Base-by-base conservation (phyloP, 352 stramenopile genomes). In the Phytophthora chlamydospora region DNA sequence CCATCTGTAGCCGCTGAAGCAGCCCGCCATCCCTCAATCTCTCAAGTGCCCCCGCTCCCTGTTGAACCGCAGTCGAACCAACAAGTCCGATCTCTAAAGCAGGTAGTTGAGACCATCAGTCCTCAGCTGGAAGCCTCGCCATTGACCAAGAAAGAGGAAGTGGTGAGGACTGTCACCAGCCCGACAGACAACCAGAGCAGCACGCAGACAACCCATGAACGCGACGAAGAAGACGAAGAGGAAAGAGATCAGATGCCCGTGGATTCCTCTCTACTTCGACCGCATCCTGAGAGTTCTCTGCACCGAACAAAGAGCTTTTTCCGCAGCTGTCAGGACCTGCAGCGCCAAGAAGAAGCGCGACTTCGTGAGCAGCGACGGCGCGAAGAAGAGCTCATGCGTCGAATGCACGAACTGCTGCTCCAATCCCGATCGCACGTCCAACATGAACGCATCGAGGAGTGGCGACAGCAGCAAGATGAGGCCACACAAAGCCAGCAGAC, bases 371-470 rank as follows among this genome's bases (percentile, higher is more conserved):
- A 73, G 36, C 65, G 59, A 2, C 55, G 50, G 1, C 40, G 58
- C 8, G 75, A 88, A 40, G 64, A 84, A 11, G 66, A 73, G 8
- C 6, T 81, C 10, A 66, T 88, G 31, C 66, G 56, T 7, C 68
- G 74, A 29, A 61, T 88, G 48, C 75, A 85, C 21, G 65, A 76
- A 38, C 49, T 85, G 19, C 44, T 85, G n/a, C 38, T 68, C 29
- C 42, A 71, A 17, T 53, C 73, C 3, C 45, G 50, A 13, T 47
- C 64, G 9, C 56, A 70, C 13, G 32, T 67, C 8, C 49, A 75
- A 11, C 66, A 70, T 17, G 66, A 77, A 24, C 40, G 49, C n/a
- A 27, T 54, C 9, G 57, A 63, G 7, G 42, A 31, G n/a, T 71
- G 53, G 49, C 39, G 48, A 31, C 50, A 68, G 16, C 66, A 74